These are phyloP conservation scores for Trichothecium roseum DNA, from an alignment of 2,329 filamentous ascomycete genomes.

Conservation along the genomic window DNA sequence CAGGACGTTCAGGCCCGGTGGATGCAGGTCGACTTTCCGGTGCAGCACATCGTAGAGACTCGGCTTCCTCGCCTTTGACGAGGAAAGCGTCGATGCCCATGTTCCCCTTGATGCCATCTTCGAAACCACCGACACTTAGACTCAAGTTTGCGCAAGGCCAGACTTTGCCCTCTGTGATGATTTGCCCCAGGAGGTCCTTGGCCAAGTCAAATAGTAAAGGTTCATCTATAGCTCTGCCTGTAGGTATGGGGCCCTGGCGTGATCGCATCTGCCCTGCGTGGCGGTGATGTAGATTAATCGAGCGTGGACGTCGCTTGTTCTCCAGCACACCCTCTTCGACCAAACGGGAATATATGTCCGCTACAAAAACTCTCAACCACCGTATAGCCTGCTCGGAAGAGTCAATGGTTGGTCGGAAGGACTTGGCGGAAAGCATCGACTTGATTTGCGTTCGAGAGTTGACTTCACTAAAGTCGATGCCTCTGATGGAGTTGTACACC, in stretches of 20 bases:
- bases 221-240: conserved; percentile 65
- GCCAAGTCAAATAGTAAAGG: conserved; percentile 62
- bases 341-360: conserved; percentile 81
- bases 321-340: conserved; percentile 86
- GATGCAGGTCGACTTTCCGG: conserved; percentile 11
- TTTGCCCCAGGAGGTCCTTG: conserved; percentile 65
- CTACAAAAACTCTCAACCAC: conserved; percentile 86
- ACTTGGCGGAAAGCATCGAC: conserved; percentile 94
- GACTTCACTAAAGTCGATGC: conserved; percentile 79
- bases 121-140: conserved; percentile 82
- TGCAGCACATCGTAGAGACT: conserved; percentile 17
- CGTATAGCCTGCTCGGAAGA: conserved; percentile 65
- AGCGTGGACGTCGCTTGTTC: conserved; percentile 76
- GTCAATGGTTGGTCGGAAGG: conserved; percentile 77
- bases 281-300: conserved; percentile 75
- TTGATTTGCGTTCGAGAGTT: conserved; percentile 90
- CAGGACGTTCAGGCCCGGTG: conserved; percentile 11
- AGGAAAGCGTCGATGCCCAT: conserved; percentile 79
- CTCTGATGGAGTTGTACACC: conserved; percentile 77
- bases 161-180: conserved; percentile 64
- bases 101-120: conserved; percentile 76
- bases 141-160: conserved; percentile 93
- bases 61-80: conserved; percentile 61
- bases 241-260: conserved; percentile 65
- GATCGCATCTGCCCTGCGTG: conserved; percentile 65